Conservation (phyloP, 441 rosid species). For the Mallotus japonicus region DNA sequence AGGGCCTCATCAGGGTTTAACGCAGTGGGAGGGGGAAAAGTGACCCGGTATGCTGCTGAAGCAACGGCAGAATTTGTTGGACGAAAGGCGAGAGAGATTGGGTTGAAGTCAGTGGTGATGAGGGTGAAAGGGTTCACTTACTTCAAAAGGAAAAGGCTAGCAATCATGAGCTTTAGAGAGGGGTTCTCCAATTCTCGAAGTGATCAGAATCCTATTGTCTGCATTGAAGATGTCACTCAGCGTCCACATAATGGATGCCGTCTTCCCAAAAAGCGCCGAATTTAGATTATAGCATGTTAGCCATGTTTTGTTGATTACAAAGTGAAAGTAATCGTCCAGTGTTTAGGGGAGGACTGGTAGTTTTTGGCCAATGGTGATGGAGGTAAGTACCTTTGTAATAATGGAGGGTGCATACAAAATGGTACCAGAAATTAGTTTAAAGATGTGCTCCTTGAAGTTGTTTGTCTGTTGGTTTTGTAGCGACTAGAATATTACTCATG, state of each 20-base stretch:
- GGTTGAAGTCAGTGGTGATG: conserved; percentile 70
- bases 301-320: not conserved
- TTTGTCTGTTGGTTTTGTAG: not conserved
- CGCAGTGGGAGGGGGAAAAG: conserved; percentile 52
- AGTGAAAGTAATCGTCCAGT: not conserved
- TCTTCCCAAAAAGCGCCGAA: conserved; percentile 69
- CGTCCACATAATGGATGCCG: conserved; percentile 83
- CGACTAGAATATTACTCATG: not conserved
- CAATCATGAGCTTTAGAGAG: conserved; percentile 65
- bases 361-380: not conserved
- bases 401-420: not conserved
- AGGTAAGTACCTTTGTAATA: not conserved
- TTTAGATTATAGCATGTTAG: conserved; percentile 28
- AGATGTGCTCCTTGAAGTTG: not conserved
- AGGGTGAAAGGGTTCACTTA: conserved; percentile 73
- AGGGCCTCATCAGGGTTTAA: conserved; percentile 59
- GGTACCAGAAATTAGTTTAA: not conserved
- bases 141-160: conserved; percentile 76
- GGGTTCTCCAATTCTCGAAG: conserved; percentile 52
- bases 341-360: not conserved
- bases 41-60: conserved; percentile 67
- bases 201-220: conserved; percentile 52
- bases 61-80: conserved; percentile 86
- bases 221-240: conserved; percentile 78
- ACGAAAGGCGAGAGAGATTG: conserved; percentile 54